A percentile compares a stretch with the other conserved stretches of the same genome.
phyloP scores from a whole-genome alignment of 768 basidiomycete species.

The Lactarius akahatsu region DNA sequence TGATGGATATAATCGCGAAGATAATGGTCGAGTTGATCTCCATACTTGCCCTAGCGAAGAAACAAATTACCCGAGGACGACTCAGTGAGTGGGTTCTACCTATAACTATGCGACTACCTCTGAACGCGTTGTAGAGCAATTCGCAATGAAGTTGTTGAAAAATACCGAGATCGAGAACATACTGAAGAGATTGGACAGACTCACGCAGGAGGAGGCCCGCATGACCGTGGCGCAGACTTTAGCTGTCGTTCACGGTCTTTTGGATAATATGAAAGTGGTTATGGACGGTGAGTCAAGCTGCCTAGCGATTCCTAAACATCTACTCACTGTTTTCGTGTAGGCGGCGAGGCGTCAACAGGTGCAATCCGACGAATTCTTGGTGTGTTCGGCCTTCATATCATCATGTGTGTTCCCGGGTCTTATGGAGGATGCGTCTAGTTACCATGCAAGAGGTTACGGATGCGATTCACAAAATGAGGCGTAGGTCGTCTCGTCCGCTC shows the following conservation, averaged over 20 bases:
- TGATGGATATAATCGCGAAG: too few species aligned
- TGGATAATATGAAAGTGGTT: slow-evolving; percentile 10
- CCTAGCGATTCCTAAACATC: background rate
- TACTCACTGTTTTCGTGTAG: too few species aligned
- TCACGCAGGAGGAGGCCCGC: slow-evolving; percentile 14
- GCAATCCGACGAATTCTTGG: too few species aligned
- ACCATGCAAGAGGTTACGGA: background rate
- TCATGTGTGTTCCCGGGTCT: background rate
- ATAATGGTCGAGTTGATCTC: too few species aligned
- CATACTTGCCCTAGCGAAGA: too few species aligned
- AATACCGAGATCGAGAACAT: slow-evolving; percentile 5
- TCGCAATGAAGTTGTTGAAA: slow-evolving; percentile 1
- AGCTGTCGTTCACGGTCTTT: slow-evolving; percentile 7
- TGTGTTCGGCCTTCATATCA: background rate
- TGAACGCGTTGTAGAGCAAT: slow-evolving; percentile 5
- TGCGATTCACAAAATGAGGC: slow-evolving; percentile 7
- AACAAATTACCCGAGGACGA: too few species aligned
- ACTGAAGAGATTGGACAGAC: slow-evolving; percentile 15
- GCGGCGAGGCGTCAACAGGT: too few species aligned
- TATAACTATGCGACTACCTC: background rate
- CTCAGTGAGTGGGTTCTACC: too few species aligned
- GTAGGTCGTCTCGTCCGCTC: background rate
- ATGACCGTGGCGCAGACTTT: slow-evolving; percentile 10
- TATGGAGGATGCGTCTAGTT: background rate
- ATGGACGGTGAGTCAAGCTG: slow-evolving; percentile 10